Base-by-base conservation (phyloP, 768 basidiomycete species). In the Rhizopogon rudus region DNA sequence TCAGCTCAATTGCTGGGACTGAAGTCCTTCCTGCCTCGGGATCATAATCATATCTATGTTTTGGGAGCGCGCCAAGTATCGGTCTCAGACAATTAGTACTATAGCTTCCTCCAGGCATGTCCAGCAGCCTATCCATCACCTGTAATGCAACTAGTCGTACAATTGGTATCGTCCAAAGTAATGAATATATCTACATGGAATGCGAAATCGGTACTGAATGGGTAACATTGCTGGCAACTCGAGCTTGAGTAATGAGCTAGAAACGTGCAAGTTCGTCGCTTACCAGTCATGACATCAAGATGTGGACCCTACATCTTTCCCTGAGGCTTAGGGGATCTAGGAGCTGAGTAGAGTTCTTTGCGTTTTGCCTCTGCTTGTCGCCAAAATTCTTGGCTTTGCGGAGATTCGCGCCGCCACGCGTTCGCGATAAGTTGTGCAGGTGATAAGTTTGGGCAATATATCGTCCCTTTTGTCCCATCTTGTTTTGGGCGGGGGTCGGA, bases 341-440 rank as follows among this genome's bases (percentile, higher is more conserved):
- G 62, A 17, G 70, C 60, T 22, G 59, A 65, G 64, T 81, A 88
- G 50, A 76, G 73, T 62, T 75, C 68, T 64, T 61, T 75, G 46
- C 71, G 67, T 59, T 75, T 78, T 53, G 78, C 75, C 57, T 80
- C 79, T 54, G 77, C 79, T 51, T 81, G 77, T 54, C 75, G 72
- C 87, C 87, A 89, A 58, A 69, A 74, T 52, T 80, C 77, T 65
- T 85, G 78, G 59, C 71, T 81, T 67, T 86, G 81, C 13, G 66
- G 56, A n/a, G 82, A 79, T 68, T 86, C 83, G 46, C 74, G 71
- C 64, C 77, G 80, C 87, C 87, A 88, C 52, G 82, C 83, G 41
- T 83, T 80, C 37, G 82, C 84, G 65, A 90, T 88, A 29, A 81
- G 77, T 58, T 83, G 81, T 4, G 81, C 80, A 39, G 82, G 81